These are phyloP conservation scores for Xylaria sp. DNA, from an alignment of 2,329 filamentous ascomycete genomes.

Conservation along the genomic window DNA sequence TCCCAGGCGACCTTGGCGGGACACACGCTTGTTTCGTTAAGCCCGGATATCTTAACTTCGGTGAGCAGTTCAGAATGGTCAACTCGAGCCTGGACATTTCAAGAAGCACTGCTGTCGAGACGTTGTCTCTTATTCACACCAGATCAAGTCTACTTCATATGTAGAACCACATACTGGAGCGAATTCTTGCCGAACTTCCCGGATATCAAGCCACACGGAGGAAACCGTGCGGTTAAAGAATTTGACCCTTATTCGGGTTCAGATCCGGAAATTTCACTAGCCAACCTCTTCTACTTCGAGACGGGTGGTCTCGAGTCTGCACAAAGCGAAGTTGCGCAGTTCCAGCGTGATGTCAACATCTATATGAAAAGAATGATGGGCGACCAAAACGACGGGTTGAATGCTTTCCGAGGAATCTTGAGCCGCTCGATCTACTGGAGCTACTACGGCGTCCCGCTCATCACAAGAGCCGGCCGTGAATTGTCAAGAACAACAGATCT, in stretches of 20 bases:
- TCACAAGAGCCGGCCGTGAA: conserved; percentile 17
- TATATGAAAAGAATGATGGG: conserved; percentile 13
- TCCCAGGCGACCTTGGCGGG: conserved; percentile 7
- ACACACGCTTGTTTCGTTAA: conserved; percentile 10
- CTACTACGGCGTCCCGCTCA: conserved; percentile 20
- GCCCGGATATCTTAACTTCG: conserved; percentile 1
- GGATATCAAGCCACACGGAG: not conserved
- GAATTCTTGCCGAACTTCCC: conserved; percentile 12
- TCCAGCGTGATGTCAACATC: conserved; percentile 12
- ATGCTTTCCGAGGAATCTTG: conserved; percentile 22
- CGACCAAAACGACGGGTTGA: conserved; percentile 16
- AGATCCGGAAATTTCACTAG: conserved; percentile 9
- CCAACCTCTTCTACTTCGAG: conserved; percentile 15
- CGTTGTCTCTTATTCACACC: conserved; percentile 19
- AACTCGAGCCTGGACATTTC: conserved; percentile 18
- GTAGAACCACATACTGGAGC: conserved; percentile 16
- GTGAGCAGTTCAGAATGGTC: conserved; percentile 15
- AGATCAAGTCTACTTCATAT: conserved; percentile 22
- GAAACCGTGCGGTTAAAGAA: not conserved
- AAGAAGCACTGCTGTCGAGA: conserved; percentile 14
- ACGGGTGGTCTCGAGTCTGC: not conserved
- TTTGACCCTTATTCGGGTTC: conserved; percentile 5
- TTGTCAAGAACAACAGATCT: conserved; percentile 3
- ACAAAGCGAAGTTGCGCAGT: not conserved
- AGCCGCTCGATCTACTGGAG: conserved; percentile 16